Conservation (phyloP, 2,329 filamentous ascomycete genomes). For the Phaeoacremonium minimum region DNA sequence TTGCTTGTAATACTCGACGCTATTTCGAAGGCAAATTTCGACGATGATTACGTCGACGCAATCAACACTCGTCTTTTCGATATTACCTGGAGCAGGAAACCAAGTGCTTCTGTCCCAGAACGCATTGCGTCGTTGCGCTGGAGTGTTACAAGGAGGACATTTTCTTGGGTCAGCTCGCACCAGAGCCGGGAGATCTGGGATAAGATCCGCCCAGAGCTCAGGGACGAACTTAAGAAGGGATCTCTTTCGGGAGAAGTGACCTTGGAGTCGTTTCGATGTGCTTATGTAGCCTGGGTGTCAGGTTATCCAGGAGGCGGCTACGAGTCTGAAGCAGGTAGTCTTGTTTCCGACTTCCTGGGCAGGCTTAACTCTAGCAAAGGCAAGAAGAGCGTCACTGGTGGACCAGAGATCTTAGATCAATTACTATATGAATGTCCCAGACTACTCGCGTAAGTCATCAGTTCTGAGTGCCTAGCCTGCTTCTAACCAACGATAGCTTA, state of each 20-base stretch:
- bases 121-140: constrained; percentile 6
- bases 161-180: constrained; percentile 18
- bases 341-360: constrained; percentile 18
- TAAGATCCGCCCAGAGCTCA: constrained; percentile 14
- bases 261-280: constrained; percentile 24
- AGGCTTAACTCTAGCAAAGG: constrained; percentile 12
- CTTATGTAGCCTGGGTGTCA: constrained; percentile 21
- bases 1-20: constrained; percentile 37
- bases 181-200: constrained; percentile 20
- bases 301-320: constrained; percentile 14
- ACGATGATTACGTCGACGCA: constrained; percentile 36
- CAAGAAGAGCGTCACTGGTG: background rate
- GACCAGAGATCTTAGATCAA: background rate
- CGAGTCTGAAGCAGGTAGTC: constrained; percentile 17
- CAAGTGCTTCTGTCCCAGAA: constrained; percentile 1
- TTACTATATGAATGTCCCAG: background rate
- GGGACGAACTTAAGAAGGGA: constrained; percentile 14
- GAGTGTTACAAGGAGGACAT: constrained; percentile 18
- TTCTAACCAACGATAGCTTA: background rate
- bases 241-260: constrained; percentile 11
- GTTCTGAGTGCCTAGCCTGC: background rate
- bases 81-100: constrained; percentile 16
- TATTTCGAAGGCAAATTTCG: constrained; percentile 34
- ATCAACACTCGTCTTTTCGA: constrained; percentile 32
- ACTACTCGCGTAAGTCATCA: background rate